Evolutionary conservation across 192 early-diverging fungal species (phyloP), one percentile per base, ranked within the genome.

Genomic region (Diversispora eburnea): DNA sequence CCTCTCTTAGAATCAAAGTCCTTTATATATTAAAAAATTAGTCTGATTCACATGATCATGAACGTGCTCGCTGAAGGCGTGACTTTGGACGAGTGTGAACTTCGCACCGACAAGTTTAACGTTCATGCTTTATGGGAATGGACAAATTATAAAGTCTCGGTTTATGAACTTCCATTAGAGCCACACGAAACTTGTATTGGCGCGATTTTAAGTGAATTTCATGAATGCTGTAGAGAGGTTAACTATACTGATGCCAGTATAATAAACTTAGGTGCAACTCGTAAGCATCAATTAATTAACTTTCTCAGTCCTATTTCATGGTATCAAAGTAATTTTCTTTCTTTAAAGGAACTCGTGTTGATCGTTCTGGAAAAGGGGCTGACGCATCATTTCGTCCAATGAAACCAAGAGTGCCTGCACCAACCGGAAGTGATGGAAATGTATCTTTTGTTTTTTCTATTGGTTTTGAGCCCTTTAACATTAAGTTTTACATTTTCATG

Each of bases 401-500:
- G 10, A 68, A 68, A 68, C 0, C 48, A 52, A 1, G 0, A 12
- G 46, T 68, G 4, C 3, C 19, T 9, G 13, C 65, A 68, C 48
- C 0, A 52, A 68, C n/a, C 47, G 65, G 46, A 20, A 62, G 60
- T 62, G 41, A 62, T 62, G 22, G 60, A 62, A 19, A 66, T 0
- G 64, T 66, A 66, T 2, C 22, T 22, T 66, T 66, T 66, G 12
- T 42, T 66, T 66, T 66, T 66, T 62, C 60, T 47, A 66, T 66
- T 66, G 64, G 64, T 20, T 66, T 48, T 4, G 12, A 61, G n/a
- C n/a, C 22, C 10, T 61, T 61, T 61, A 5, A 61, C 13, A 20
- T 47, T 42, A 66, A 48, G n/a, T 43, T 66, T 12, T 22, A 66
- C 6, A 42, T 33, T 66, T 66, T 66, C 47, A 62, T 66, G 41